Evolutionary conservation across 306 rosid genomes (phyloP).

Genomic region (Medicago ruthenica): DNA sequence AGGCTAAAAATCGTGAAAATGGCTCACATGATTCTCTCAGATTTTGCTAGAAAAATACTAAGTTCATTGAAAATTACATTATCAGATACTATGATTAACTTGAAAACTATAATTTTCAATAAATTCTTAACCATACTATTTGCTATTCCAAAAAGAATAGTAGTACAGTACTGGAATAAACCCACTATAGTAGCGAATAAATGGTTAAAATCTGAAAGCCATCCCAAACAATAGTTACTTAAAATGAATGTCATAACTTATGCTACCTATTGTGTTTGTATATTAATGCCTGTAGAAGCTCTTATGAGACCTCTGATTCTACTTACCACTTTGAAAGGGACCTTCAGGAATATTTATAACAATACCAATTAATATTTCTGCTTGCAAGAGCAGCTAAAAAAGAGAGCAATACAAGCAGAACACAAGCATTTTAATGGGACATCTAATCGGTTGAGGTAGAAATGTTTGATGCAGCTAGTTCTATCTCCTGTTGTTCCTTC

Average conservation of each 20-base stretch:
- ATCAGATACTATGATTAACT: background rate
- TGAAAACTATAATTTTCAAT: background rate
- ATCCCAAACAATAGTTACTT: slow-evolving; percentile 59
- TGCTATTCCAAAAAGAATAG: slow-evolving; percentile 62
- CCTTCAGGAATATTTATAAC: slow-evolving; percentile 38
- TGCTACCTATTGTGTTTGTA: slow-evolving; percentile 42
- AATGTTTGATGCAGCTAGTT: slow-evolving; percentile 55
- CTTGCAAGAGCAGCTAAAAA: slow-evolving; percentile 44
- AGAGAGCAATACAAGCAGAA: slow-evolving; percentile 42
- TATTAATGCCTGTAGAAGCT: slow-evolving; percentile 55
- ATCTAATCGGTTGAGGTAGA: slow-evolving; percentile 41
- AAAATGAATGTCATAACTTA: slow-evolving; percentile 47
- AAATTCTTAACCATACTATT: background rate
- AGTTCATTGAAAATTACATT: background rate
- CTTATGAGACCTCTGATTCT: slow-evolving; percentile 39
- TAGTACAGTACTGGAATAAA: slow-evolving; percentile 38
- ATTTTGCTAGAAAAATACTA: background rate
- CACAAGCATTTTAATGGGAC: slow-evolving; percentile 28
- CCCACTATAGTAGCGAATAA: slow-evolving; percentile 44
- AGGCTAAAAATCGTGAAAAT: no score
- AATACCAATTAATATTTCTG: slow-evolving; percentile 35
- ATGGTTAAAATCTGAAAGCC: slow-evolving; percentile 38
- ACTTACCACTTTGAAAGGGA: slow-evolving; percentile 30
- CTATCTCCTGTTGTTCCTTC: slow-evolving; percentile 74
- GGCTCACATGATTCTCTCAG: no score